A percentile compares a stretch with the other conserved stretches of the same genome.
Evolutionary conservation across 495 filamentous ascomycete genomes (phyloP).

Genomic region (Hypoxylon subgilvum): DNA sequence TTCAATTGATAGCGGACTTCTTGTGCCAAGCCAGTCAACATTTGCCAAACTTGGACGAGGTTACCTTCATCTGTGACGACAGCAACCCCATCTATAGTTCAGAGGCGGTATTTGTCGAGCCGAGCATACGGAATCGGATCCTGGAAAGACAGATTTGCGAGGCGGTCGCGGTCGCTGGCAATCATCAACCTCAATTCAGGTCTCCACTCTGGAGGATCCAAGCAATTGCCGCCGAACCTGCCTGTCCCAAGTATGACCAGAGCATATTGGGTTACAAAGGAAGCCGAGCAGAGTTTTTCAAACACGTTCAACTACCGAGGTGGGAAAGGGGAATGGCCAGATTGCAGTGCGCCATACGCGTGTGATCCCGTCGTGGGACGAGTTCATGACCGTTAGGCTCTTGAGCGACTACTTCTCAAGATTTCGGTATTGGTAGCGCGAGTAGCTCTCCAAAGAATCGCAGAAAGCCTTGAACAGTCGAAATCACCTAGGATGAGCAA

Average conservation of each 20-base stretch:
- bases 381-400: too few species aligned
- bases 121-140: slow-evolving; percentile 13
- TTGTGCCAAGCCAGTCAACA: slow-evolving; percentile 14
- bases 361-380: neutral
- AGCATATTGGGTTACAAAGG: slow-evolving; percentile 20
- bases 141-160: slow-evolving; percentile 26
- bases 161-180: slow-evolving; percentile 5
- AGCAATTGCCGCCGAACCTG: slow-evolving; percentile 24
- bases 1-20: slow-evolving; percentile 11
- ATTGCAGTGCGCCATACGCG: neutral
- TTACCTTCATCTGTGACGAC: slow-evolving; percentile 37
- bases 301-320: slow-evolving; percentile 7
- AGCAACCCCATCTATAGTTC: slow-evolving; percentile 27
- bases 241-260: slow-evolving; percentile 12
- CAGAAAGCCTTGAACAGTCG: too few species aligned
- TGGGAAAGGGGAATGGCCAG: slow-evolving; percentile 4
- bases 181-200: slow-evolving; percentile 3
- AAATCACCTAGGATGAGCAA: too few species aligned
- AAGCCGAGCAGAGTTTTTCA: slow-evolving; percentile 12
- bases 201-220: slow-evolving; percentile 22
- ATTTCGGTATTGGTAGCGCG: too few species aligned
- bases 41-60: slow-evolving; percentile 24
- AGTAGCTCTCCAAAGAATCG: too few species aligned
- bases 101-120: slow-evolving; percentile 31
- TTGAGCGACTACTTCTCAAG: too few species aligned